Evolutionary conservation across 1,139 yeast species (phyloP), one percentile per base, ranked within the genome.

Genomic region (Groenewaldozyma sp.): DNA sequence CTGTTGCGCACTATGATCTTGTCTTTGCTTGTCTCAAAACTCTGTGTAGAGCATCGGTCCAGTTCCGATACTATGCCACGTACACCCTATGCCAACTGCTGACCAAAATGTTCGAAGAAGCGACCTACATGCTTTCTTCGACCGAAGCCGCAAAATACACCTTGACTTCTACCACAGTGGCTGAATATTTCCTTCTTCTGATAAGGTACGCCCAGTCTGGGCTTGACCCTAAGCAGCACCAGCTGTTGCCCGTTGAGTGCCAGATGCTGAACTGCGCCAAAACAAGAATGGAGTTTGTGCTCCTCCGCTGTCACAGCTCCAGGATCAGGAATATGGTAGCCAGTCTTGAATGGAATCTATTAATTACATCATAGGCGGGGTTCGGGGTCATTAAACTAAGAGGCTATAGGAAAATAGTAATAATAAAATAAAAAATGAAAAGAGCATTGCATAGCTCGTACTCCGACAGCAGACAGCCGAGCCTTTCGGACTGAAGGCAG

Each of bases 301-400:
- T 29, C 11, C 33, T 29, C 7, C 13, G 33, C 13, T 29, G 33
- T 18, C 33, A 29, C 19, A 29, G 33, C 18, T 13, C 33, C n/a
- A 17, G 11, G 9, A 29, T 29, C 13, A 29, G 17, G 17, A 9
- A 14, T 5, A 29, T 29, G 4, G 22, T 29, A 6, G 20, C 22
- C 17, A 19, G 17, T n/a, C 14, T 29, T 16, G 33, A 29, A 18
- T 29, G 33, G 33, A 29, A 29, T 29, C 33, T 29, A 29, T 29
- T 29, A 29, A n/a, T 18, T 22, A 11, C 26, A n/a, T n/a, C n/a
- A n/a, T n/a, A n/a, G n/a, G n/a, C n/a, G n/a, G n/a, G n/a, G 31
- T 17, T n/a, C 31, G 14, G 14, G 31, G 31, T 16, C 22, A 21
- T 16, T 16, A 29, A 29, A 14, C 10, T 16, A 29, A 27, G n/a